Conservation (phyloP, 768 basidiomycete species). For the Lepiota subincarnata region DNA sequence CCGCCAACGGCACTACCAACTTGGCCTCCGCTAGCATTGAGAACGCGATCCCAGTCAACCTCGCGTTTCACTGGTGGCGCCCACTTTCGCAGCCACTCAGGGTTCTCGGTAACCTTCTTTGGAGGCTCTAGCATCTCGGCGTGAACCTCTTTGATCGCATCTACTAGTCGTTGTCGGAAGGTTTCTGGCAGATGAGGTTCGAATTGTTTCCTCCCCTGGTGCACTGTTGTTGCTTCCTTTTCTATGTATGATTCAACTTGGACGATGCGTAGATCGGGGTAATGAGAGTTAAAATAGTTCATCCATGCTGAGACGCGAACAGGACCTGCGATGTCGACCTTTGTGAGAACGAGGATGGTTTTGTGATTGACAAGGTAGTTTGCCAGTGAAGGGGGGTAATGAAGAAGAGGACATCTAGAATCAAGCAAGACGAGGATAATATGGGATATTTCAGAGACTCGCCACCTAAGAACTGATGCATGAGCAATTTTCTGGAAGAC, state of each 20-base stretch:
- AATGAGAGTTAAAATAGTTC: conserved; percentile 46
- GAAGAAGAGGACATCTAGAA: conserved; percentile 83
- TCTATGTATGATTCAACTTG: conserved; percentile 74
- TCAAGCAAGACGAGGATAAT: conserved; percentile 87
- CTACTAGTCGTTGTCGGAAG: conserved; percentile 62
- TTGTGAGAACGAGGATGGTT: conserved; percentile 78
- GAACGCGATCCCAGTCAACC: conserved; percentile 73
- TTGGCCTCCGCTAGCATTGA: conserved; percentile 38
- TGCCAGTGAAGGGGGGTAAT: conserved; percentile 78
- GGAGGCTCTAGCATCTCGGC: conserved; percentile 66
- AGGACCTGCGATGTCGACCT: conserved; percentile 81
- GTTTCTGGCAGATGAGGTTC: conserved; percentile 66
- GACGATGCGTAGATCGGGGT: conserved; percentile 59
- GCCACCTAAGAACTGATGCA: conserved; percentile 58
- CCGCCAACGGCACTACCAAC: conserved; percentile 45
- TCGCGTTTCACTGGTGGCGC: conserved; percentile 54
- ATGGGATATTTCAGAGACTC: conserved; percentile 87
- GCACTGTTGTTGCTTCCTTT: conserved; percentile 33
- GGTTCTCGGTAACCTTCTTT: conserved; percentile 43
- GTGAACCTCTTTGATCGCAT: conserved; percentile 64
- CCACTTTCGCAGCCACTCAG: conserved; percentile 57
- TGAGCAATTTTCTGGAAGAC: conserved; percentile 9
- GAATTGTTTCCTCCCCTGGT: conserved; percentile 45
- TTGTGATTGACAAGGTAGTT: conserved; percentile 52
- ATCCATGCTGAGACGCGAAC: conserved; percentile 63